These are phyloP conservation scores for Gossypium stocksii DNA, from an alignment of 345 rosid species.

Conservation along the genomic window DNA sequence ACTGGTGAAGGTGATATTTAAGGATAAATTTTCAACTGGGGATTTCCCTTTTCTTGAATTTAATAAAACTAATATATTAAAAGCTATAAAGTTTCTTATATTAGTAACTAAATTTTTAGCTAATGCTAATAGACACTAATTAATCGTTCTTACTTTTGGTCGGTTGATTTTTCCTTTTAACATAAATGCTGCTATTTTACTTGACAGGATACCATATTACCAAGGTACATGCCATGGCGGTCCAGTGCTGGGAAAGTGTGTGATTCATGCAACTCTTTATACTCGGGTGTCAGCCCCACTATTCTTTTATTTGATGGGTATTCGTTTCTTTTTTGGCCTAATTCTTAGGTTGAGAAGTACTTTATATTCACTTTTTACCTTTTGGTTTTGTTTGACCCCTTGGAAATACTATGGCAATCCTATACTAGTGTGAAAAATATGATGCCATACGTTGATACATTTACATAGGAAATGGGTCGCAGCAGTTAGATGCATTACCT, in stretches of 20 bases:
- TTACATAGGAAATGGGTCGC: background rate
- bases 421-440: background rate
- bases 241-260: background rate
- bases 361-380: background rate
- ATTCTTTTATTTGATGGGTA: slow-evolving; percentile 11
- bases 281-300: background rate
- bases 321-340: background rate
- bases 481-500: background rate
- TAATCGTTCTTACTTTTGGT: too few species aligned
- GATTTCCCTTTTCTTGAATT: background rate
- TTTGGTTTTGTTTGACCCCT: background rate
- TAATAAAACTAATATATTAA: background rate
- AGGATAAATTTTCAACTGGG: too few species aligned
- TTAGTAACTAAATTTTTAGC: too few species aligned
- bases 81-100: too few species aligned
- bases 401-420: background rate
- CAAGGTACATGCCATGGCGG: background rate
- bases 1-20: too few species aligned
- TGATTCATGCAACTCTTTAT: background rate
- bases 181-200: background rate
- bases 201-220: slow-evolving; percentile 8
- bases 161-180: too few species aligned
- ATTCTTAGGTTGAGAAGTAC: background rate
- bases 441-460: background rate
- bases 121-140: too few species aligned